Conservation (phyloP, 805 yeast species). For the Lachancea fermentati region DNA sequence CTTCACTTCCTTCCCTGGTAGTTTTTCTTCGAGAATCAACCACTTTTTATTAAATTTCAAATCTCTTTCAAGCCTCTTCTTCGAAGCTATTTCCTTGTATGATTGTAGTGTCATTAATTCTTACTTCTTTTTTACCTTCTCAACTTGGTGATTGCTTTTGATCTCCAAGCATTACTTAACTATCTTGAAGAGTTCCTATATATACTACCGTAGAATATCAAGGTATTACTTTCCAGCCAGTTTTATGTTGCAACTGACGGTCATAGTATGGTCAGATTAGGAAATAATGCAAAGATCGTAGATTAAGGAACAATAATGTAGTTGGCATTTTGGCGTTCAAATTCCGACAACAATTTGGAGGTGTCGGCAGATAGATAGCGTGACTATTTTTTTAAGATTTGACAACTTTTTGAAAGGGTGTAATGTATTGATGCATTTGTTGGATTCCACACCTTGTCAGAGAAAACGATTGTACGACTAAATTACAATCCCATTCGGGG, state of each 20-base stretch:
- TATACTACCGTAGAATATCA: too few relatives aligned
- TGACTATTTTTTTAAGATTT: too few relatives aligned
- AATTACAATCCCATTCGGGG: too few relatives aligned
- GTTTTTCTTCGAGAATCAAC: slow-evolving; percentile 34
- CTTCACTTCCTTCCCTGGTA: slow-evolving; percentile 30
- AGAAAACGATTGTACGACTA: too few relatives aligned
- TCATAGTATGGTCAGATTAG: neutral
- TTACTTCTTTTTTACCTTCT: neutral
- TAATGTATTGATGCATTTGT: too few relatives aligned
- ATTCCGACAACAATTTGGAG: too few relatives aligned
- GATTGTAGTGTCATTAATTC: slow-evolving; percentile 8
- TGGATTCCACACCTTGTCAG: too few relatives aligned
- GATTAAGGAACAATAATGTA: too few relatives aligned
- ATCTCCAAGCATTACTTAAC: neutral
- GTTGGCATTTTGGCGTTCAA: too few relatives aligned
- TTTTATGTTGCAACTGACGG: neutral
- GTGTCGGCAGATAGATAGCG: too few relatives aligned
- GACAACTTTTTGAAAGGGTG: too few relatives aligned
- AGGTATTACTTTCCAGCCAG: neutral
- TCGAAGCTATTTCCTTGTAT: slow-evolving; percentile 38
- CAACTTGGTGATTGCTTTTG: neutral
- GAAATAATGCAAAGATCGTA: neutral
- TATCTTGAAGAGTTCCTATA: neutral
- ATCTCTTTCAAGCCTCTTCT: slow-evolving; percentile 39
- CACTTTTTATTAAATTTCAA: slow-evolving; percentile 41